Base-by-base conservation (phyloP, 1,284 basidiomycete species). In the Clitocybe nebularis region DNA sequence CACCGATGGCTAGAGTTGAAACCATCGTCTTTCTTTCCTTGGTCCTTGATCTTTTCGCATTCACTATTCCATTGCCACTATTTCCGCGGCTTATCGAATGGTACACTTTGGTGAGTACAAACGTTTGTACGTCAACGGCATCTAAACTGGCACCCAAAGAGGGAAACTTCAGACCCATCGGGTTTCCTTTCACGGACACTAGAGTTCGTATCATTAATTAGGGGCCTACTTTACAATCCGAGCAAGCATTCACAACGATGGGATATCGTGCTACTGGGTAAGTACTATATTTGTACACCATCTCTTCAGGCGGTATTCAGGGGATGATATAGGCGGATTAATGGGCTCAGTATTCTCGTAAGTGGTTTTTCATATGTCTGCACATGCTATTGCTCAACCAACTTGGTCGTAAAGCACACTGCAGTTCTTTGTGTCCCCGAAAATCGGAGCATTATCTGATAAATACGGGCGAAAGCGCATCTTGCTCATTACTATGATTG, bases 31-130 rank as follows among this genome's bases (percentile, higher is more conserved):
- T 93, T 59, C 60, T 87, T 44, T 91, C 90, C 2, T 68, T 94
- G 25, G 75, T 94, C 19, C 73, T 94, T 38, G 91, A 94, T 62
- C 78, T 94, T 13, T 86, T 94, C 46, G 90, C 91, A 9, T 94
- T 93, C 63, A 94, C 92, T n/a, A 89, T 94, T 33, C 91, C 91
- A n/a, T 72, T 94, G 22, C 91, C 91, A 23, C 77, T 94, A 28
- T 94, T 94, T 63, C 92, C 91, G 34, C 79, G 91, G 30, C 72
- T 91, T 39, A 87, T 91, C 39, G 86, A 92, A 66, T 94, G 89
- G 89, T 94, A 92, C 59, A 83, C 84, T 5, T 62, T 79, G 60
- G 86, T 85, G 50, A 53, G 79, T 16, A 34, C n/a, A 22, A 28
- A 21, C 34, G n/a, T 39, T 11, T 43, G 4, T n/a, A n/a, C 39